A percentile compares a stretch with the other conserved stretches of the same genome.
These are phyloP conservation scores for Quambalaria eucalypti DNA, from an alignment of 1,284 basidiomycete genomes.

Conservation along the genomic window DNA sequence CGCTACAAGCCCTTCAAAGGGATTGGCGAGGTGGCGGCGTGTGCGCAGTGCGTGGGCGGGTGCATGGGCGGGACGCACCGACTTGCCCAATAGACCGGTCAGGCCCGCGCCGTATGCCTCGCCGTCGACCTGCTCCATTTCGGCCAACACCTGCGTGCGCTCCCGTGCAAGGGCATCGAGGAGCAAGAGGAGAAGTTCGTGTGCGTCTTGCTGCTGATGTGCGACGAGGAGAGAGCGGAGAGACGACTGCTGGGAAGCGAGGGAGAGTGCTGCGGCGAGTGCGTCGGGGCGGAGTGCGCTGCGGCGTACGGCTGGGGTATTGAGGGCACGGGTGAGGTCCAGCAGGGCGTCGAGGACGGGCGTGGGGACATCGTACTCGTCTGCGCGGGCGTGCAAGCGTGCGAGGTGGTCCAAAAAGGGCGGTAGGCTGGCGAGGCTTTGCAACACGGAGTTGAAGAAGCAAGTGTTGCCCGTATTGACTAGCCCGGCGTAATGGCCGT, in stretches of 20 bases:
- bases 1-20: slow-evolving; percentile 15
- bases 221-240: slow-evolving; percentile 34
- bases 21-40: neutral
- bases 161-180: slow-evolving; percentile 36
- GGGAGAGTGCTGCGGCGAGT: slow-evolving; percentile 25
- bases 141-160: slow-evolving; percentile 15
- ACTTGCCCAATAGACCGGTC: neutral
- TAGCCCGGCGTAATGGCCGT: slow-evolving; percentile 23
- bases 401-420: slow-evolving; percentile 19
- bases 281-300: slow-evolving; percentile 20
- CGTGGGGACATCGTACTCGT: slow-evolving; percentile 32
- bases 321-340: slow-evolving; percentile 27
- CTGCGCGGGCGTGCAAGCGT: slow-evolving; percentile 19
- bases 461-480: slow-evolving; percentile 43
- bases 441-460: slow-evolving; percentile 44
- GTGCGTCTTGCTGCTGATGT: slow-evolving; percentile 45
- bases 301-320: slow-evolving; percentile 9
- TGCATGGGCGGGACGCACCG: neutral
- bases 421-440: slow-evolving; percentile 28
- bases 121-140: neutral
- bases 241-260: slow-evolving; percentile 20
- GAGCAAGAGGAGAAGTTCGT: slow-evolving; percentile 42
- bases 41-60: neutral
- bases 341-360: slow-evolving; percentile 39
- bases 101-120: neutral